Percentiles rank a stretch among this genome's conserved stretches.
Conservation (phyloP, 805 yeast genomes). For the Suhomyces sp. region DNA sequence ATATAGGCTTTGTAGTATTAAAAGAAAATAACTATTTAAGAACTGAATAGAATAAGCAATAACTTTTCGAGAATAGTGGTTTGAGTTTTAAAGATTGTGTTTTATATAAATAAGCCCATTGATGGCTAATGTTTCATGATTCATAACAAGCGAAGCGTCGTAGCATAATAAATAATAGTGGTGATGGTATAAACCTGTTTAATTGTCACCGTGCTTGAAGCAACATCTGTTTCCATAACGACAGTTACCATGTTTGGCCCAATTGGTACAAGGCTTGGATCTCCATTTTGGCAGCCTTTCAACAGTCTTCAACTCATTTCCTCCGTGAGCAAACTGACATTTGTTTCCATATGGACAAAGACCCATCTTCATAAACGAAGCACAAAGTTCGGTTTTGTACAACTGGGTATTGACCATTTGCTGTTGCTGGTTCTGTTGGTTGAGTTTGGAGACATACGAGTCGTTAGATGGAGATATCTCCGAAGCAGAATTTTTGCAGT, state of each 20-base stretch:
- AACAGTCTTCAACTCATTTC: conserved; percentile 66
- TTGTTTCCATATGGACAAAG: conserved; percentile 83
- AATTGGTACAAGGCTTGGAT: conserved; percentile 86
- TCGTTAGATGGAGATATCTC: background rate
- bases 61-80: background rate
- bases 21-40: background rate
- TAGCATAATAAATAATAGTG: background rate
- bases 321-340: conserved; percentile 95
- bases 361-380: conserved; percentile 64
- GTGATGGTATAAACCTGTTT: background rate
- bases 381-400: conserved; percentile 89
- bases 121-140: conserved; percentile 1
- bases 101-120: background rate
- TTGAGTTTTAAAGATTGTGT: background rate
- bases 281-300: conserved; percentile 82
- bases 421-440: conserved; percentile 12
- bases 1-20: too few relatives aligned
- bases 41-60: background rate
- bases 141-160: background rate
- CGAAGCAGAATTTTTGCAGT: background rate
- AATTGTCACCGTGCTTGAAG: conserved; percentile 68
- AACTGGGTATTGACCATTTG: conserved; percentile 54
- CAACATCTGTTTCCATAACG: conserved; percentile 91
- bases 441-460: conserved; percentile 3
- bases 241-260: conserved; percentile 79